These are phyloP conservation scores for Psidium guajava DNA, from an alignment of 345 rosid species.

Conservation along the genomic window DNA sequence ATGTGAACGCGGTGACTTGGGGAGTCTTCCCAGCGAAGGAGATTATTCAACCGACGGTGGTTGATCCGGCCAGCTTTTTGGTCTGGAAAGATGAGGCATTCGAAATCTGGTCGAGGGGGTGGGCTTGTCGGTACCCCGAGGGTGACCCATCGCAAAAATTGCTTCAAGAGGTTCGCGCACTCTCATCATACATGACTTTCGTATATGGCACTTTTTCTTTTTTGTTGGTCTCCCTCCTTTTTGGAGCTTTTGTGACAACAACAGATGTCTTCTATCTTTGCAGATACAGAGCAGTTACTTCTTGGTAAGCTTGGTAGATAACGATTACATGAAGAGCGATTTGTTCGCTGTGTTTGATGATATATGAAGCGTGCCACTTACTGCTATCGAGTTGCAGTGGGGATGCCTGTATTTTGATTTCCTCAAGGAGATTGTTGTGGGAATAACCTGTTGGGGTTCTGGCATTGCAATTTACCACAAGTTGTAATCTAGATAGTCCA, in stretches of 20 bases:
- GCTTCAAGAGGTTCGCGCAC: constrained; percentile 51
- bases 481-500: not conserved
- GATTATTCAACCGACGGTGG: constrained; percentile 90
- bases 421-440: not conserved
- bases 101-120: constrained; percentile 83
- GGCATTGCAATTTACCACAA: not conserved
- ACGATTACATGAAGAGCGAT: constrained; percentile 57
- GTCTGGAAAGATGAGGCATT: constrained; percentile 99
- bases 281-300: constrained; percentile 75
- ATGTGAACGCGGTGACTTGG: constrained; percentile 95
- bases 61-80: constrained; percentile 85
- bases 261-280: not conserved
- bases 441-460: not conserved
- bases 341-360: constrained; percentile 52
- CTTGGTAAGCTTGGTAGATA: constrained; percentile 90
- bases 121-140: constrained; percentile 74
- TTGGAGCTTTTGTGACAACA: not conserved
- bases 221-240: not conserved
- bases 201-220: not conserved
- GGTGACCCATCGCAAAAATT: constrained; percentile 51
- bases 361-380: constrained; percentile 19
- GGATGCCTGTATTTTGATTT: not conserved
- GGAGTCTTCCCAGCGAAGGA: constrained; percentile 91
- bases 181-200: not conserved
- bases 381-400: not conserved